Base-by-base conservation (phyloP, 2,329 filamentous ascomycete genomes). In the Penicillium sp. region DNA sequence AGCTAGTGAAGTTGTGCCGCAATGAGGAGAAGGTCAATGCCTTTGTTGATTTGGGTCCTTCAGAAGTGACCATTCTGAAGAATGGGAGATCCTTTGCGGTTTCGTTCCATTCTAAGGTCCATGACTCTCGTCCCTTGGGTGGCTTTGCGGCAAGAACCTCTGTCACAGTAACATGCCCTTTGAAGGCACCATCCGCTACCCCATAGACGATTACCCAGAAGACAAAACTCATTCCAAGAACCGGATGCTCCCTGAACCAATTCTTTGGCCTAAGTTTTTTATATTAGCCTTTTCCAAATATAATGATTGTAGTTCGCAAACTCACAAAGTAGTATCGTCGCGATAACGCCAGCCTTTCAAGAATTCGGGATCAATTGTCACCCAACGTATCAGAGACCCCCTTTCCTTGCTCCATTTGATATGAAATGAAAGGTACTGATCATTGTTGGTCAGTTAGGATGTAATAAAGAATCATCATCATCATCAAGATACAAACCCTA, bases 171-270 rank as follows among this genome's bases (percentile, higher is more conserved):
- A 6, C n/a, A 29, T 55, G 51, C 13, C 60, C 60, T 46, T 64
- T 68, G 23, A 67, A 68, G 19, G 58, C 58, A 31, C 56, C 9
- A 38, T 67, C 58, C 1, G 60, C 60, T 16, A 68, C 51, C 2
- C 61, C 27, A 58, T 60, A 2, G 3, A 66, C 52, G 1, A 67
- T 67, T 3, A 63, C 55, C 61, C 23, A 67, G 33, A 66, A 68
- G 1, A 66, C 44, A 60, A 67, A 68, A 45, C 54, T 66, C 2
- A 53, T 56, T 23, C 58, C 25, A 49, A 67, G 59, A 9, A 65
- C 39, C 4, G 16, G 59, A 44, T 65, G 25, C 21, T 67, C 60
- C 8, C 46, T 47, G 21, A 68, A 61, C 65, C 44, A 67, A 47
- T 64, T 64, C 29, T 61, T 64, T 15, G 34, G 60, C 19, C 59